Conservation (phyloP, 2,329 filamentous ascomycete genomes). For the Cercospora zeae-maydis region DNA sequence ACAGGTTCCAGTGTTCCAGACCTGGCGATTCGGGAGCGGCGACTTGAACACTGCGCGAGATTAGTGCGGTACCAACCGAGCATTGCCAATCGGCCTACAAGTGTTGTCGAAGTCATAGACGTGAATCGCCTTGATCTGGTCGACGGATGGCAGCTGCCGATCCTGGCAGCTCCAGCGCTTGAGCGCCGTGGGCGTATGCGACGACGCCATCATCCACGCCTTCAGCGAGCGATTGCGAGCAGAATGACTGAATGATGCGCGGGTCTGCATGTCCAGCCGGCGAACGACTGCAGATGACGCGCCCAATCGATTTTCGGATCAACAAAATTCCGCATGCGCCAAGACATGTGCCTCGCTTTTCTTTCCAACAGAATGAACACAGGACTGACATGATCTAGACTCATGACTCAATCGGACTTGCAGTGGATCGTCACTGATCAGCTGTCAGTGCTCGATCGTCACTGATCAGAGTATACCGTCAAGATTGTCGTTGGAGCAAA, state of each 20-base stretch:
- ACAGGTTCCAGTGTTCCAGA: constrained; percentile 79
- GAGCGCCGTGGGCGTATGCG: constrained; percentile 65
- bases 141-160: constrained; percentile 65
- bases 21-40: constrained; percentile 78
- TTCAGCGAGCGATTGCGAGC: not conserved
- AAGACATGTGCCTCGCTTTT: not conserved
- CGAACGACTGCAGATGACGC: not conserved
- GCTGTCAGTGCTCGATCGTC: too few relatives aligned
- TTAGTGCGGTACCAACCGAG: constrained; percentile 14
- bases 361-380: not conserved
- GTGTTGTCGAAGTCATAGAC: constrained; percentile 99
- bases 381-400: not conserved
- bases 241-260: not conserved
- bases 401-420: not conserved
- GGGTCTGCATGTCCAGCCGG: not conserved
- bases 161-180: constrained; percentile 79
- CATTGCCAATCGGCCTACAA: constrained; percentile 50
- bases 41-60: constrained; percentile 72
- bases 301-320: not conserved
- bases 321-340: not conserved
- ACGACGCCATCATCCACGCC: constrained; percentile 9
- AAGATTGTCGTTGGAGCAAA: too few relatives aligned
- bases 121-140: constrained; percentile 74
- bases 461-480: too few relatives aligned
- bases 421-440: too few relatives aligned